phyloP scores from a whole-genome alignment of 257 asterid species.

The Ophiorrhiza pumila region DNA sequence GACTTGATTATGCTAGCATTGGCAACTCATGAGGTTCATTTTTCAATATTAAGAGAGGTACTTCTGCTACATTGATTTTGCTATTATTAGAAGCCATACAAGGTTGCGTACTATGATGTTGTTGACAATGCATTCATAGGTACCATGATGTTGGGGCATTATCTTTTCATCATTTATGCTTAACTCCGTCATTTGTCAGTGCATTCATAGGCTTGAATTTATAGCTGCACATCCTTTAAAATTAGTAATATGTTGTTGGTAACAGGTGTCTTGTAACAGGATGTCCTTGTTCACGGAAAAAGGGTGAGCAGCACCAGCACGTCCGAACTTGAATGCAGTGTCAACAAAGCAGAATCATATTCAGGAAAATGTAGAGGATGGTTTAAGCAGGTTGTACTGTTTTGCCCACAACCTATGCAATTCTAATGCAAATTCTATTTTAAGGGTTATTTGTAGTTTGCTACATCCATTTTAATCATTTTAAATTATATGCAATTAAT shows the following conservation, averaged over 20 bases:
- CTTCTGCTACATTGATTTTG: background rate
- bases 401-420: background rate
- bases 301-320: too few relatives aligned
- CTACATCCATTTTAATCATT: background rate
- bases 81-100: too few relatives aligned
- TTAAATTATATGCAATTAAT: background rate
- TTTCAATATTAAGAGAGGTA: slow-evolving; percentile 69
- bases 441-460: background rate
- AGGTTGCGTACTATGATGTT: background rate
- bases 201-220: background rate
- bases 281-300: slow-evolving; percentile 4
- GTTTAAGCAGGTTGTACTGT: slow-evolving; percentile 10
- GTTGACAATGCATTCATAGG: too few relatives aligned
- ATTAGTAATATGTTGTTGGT: background rate
- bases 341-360: slow-evolving; percentile 6
- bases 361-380: slow-evolving; percentile 1
- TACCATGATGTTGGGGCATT: too few relatives aligned
- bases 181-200: background rate
- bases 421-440: background rate
- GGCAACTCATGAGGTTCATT: slow-evolving; percentile 61
- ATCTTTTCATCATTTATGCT: too few relatives aligned
- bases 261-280: slow-evolving; percentile 2
- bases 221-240: background rate
- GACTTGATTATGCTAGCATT: slow-evolving; percentile 67
- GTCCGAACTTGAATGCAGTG: background rate